A percentile compares a stretch with the other conserved stretches of the same genome.
Conservation (phyloP, 2,329 filamentous ascomycete genomes). For the Thelonectria discophora region DNA sequence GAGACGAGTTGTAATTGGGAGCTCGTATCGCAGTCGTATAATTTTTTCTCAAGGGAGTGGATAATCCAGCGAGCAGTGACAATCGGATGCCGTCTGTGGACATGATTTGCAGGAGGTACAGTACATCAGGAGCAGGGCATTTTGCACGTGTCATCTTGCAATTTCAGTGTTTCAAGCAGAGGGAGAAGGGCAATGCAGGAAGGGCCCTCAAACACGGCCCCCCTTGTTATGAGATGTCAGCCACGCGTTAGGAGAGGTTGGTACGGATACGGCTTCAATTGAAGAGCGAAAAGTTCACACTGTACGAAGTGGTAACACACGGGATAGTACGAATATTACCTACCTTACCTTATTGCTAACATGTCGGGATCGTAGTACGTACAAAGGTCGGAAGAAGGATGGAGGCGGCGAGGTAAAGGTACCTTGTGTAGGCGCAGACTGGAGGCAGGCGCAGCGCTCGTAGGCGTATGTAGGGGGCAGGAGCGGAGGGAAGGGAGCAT, state of each 20-base stretch:
- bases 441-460: background rate
- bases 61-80: background rate
- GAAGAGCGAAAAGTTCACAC: too few species aligned
- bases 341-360: too few species aligned
- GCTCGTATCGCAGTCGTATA: conserved; percentile 10
- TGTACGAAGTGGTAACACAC: too few species aligned
- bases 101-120: background rate
- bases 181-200: background rate
- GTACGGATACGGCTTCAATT: too few species aligned
- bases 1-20: conserved; percentile 10
- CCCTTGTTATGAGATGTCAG: conserved; percentile 8
- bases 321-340: too few species aligned
- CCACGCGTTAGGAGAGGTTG: background rate
- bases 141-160: conserved; percentile 18
- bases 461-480: background rate
- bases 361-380: too few species aligned
- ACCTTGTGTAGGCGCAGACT: background rate
- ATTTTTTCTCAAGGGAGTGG: background rate
- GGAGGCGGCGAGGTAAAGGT: background rate
- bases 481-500: background rate
- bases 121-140: background rate
- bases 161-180: conserved; percentile 12
- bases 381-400: too few species aligned
- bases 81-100: background rate
- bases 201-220: background rate